Percentiles rank a stretch among this genome's conserved stretches.
Conservation (phyloP, 176 grass and related monocot genomes). For the Rhynchospora tenuis region DNA sequence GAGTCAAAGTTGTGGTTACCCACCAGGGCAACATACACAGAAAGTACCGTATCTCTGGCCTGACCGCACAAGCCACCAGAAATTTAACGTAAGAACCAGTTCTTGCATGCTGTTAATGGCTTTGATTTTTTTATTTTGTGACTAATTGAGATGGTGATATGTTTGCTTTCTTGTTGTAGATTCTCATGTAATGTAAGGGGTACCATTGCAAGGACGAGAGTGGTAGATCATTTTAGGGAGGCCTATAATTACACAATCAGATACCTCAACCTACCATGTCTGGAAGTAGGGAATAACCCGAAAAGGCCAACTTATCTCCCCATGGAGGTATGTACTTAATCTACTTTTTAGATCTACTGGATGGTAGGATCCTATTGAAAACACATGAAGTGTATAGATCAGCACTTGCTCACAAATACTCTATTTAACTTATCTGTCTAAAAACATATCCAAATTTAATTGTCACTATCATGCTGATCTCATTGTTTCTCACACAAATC, state of each 20-base stretch:
- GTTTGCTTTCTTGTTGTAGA: background rate
- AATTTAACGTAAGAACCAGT: slow-evolving; percentile 24
- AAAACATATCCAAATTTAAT: background rate
- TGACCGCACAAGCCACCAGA: slow-evolving; percentile 18
- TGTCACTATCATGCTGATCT: background rate
- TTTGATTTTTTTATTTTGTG: background rate
- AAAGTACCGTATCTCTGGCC: slow-evolving; percentile 31
- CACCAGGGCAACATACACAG: slow-evolving; percentile 21
- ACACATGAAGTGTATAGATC: background rate
- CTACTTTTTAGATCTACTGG: slow-evolving; percentile 4
- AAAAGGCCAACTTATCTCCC: slow-evolving; percentile 60
- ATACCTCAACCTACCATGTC: slow-evolving; percentile 46
- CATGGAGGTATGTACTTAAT: slow-evolving; percentile 48
- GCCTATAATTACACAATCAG: slow-evolving; percentile 30
- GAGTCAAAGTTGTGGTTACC: slow-evolving; percentile 53
- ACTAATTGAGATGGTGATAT: background rate
- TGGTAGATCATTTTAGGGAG: slow-evolving; percentile 54
- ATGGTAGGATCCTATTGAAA: background rate
- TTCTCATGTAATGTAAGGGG: background rate
- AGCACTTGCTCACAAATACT: background rate
- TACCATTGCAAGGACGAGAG: background rate
- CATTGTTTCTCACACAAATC: background rate
- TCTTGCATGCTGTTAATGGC: background rate
- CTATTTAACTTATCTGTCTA: background rate
- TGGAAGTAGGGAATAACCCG: slow-evolving; percentile 53